These are phyloP conservation scores for Russula vinacea DNA, from an alignment of 768 basidiomycete species.

Conservation along the genomic window DNA sequence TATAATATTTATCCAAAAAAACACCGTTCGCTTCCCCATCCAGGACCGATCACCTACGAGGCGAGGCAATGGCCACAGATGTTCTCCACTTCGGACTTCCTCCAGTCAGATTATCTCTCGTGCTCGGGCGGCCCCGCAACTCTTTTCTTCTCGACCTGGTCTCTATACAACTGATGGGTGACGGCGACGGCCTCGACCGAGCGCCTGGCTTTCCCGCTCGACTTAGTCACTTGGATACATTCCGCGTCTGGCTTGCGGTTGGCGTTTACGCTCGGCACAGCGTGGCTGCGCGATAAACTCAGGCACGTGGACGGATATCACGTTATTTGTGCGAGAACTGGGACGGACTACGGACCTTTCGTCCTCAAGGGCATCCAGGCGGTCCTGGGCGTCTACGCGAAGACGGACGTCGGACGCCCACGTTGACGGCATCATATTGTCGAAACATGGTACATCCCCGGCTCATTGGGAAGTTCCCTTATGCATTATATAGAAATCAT, in stretches of 20 bases:
- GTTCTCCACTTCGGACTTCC: too few species aligned
- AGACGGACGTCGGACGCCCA: too few species aligned
- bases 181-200: slow-evolving; percentile 36
- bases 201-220: slow-evolving; percentile 56
- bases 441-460: slow-evolving; percentile 62
- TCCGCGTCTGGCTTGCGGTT: slow-evolving; percentile 42
- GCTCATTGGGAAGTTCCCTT: neutral
- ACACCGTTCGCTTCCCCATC: too few species aligned
- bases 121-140: too few species aligned
- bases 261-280: slow-evolving; percentile 53
- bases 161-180: slow-evolving; percentile 32
- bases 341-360: slow-evolving; percentile 61
- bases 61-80: too few species aligned
- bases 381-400: slow-evolving; percentile 63
- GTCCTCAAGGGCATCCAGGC: slow-evolving; percentile 72
- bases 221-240: slow-evolving; percentile 40
- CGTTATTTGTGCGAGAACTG: slow-evolving; percentile 51
- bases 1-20: too few species aligned
- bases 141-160: too few species aligned
- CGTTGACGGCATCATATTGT: slow-evolving; percentile 73
- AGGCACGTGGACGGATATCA: slow-evolving; percentile 69
- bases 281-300: slow-evolving; percentile 67
- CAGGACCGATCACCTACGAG: too few species aligned
- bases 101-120: too few species aligned
- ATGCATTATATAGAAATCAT: neutral